Evolutionary conservation across 2,329 filamentous ascomycete species (phyloP).

Genomic region (Neofusicoccum parvum): DNA sequence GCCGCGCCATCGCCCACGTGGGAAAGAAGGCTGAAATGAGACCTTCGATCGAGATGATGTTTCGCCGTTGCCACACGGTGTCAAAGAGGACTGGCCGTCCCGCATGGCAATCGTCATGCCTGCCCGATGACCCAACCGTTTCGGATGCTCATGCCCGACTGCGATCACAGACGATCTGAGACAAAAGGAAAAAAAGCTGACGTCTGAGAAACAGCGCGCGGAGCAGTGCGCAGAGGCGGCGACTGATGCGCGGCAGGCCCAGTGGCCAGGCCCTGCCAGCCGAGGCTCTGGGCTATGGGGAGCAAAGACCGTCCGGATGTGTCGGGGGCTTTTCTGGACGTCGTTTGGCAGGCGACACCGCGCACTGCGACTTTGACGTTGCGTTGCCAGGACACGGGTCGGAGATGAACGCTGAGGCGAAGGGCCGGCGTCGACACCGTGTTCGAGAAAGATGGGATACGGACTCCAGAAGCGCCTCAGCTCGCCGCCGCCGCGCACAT

Average conservation of each 20-base stretch:
- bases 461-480: slow-evolving; percentile 17
- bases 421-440: slow-evolving; percentile 14
- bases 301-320: slow-evolving; percentile 5
- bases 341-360: slow-evolving; percentile 13
- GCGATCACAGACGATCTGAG: slow-evolving; percentile 3
- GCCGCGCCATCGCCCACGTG: slow-evolving; percentile 16
- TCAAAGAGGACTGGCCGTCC: not conserved
- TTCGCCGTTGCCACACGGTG: slow-evolving; percentile 11
- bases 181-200: not conserved
- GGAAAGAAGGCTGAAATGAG: slow-evolving; percentile 5
- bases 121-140: not conserved
- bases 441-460: slow-evolving; percentile 13
- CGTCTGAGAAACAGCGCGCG: not conserved
- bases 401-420: slow-evolving; percentile 14
- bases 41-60: slow-evolving; percentile 9
- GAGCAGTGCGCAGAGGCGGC: not conserved
- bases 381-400: slow-evolving; percentile 16
- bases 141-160: not conserved
- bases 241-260: slow-evolving; percentile 6
- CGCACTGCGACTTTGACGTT: slow-evolving; percentile 13
- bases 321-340: not conserved
- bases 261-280: slow-evolving; percentile 5
- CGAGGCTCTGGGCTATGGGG: not conserved
- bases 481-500: not conserved
- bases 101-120: slow-evolving; percentile 1